Base-by-base conservation (phyloP, 192 early-diverging fungal species). In the Coemansia pectinata region DNA sequence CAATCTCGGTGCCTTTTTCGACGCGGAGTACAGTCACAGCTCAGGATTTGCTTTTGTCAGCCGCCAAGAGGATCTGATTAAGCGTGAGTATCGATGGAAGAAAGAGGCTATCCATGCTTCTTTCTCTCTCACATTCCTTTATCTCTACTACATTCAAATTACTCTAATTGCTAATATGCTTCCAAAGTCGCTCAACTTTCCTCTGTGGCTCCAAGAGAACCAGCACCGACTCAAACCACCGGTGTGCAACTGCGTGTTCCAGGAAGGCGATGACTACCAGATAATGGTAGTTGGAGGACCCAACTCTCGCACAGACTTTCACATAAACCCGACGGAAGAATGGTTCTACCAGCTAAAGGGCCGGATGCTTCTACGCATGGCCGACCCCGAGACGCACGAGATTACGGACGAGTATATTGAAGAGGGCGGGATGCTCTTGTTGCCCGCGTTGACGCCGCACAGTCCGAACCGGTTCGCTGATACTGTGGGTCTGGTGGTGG, bases 341-440 rank as follows among this genome's bases (percentile, higher is more conserved):
- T 99, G 95, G 93, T 99, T 99, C 81, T 94, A 91, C 83, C 96
- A 98, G 78, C 77, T 94, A 83, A 93, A 93, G 76, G 97, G 97
- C 7, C 87, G 90, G 47, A 93, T 99, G 95, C 63, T 94, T n/a
- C 83, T 99, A 53, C 95, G 94, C 50, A 88, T 97, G 62, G 94
- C 96, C 2, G 88, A 91, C 33, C 70, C 79, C 4, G 86, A 88
- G 29, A 81, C 78, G n/a, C 62, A 77, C 57, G 69, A 86, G 58
- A 91, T 89, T 65, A 89, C 88, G 52, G 94, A 98, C 84, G 87
- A 96, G 62, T 80, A 85, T 50, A 92, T 99, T 79, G 83, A 86
- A 50, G 95, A 99, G 77, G 96, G 96, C 21, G 95, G 95, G 31
- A 98, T 99, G 97, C 92, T 97, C 69, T 78, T 99, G 65, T 72